A percentile compares a stretch with the other conserved stretches of the same genome.
Conservation (phyloP, 2,329 filamentous ascomycete genomes). For the Microcyclosporella mali region DNA sequence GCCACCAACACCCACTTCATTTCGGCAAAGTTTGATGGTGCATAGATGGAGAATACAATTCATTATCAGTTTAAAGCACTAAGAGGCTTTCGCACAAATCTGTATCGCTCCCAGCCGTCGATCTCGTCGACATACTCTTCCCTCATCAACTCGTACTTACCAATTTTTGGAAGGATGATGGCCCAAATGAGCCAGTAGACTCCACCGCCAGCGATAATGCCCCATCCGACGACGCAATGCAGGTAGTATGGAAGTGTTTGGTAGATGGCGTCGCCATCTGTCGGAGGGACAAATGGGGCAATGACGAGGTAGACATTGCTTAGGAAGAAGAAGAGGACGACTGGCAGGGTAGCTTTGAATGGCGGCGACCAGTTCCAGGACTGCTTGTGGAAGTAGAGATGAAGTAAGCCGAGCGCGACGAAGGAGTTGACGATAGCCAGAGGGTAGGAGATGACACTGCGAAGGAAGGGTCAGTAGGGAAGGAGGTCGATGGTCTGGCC, state of each 20-base stretch:
- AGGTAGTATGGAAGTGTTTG: slow-evolving; percentile 48
- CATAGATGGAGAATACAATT: too few species aligned
- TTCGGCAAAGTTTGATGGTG: not conserved
- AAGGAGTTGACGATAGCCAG: slow-evolving; percentile 52
- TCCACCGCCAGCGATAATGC: slow-evolving; percentile 44
- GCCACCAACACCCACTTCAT: too few species aligned
- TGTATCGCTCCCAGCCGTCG: slow-evolving; percentile 37
- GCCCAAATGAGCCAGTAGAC: slow-evolving; percentile 50
- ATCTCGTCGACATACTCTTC: slow-evolving; percentile 31
- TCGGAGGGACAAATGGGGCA: slow-evolving; percentile 48
- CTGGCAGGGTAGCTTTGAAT: slow-evolving; percentile 45
- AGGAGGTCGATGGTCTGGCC: not conserved
- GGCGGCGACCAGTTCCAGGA: slow-evolving; percentile 45
- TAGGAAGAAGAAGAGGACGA: slow-evolving; percentile 48
- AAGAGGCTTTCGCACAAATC: slow-evolving; percentile 26
- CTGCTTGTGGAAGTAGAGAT: slow-evolving; percentile 39
- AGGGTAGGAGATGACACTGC: slow-evolving; percentile 55
- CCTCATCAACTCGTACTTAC: slow-evolving; percentile 32
- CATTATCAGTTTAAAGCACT: too few species aligned
- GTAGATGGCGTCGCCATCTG: slow-evolving; percentile 46
- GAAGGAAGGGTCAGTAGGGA: slow-evolving; percentile 26
- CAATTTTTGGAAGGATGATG: slow-evolving; percentile 41
- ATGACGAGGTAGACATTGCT: slow-evolving; percentile 49
- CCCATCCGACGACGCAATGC: slow-evolving; percentile 49
- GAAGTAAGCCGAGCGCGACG: slow-evolving; percentile 44